Percentiles rank a stretch among this genome's conserved stretches.
These are phyloP conservation scores for Setaria italica DNA, from an alignment of 202 grass and related monocot genomes.

Conservation along the genomic window DNA sequence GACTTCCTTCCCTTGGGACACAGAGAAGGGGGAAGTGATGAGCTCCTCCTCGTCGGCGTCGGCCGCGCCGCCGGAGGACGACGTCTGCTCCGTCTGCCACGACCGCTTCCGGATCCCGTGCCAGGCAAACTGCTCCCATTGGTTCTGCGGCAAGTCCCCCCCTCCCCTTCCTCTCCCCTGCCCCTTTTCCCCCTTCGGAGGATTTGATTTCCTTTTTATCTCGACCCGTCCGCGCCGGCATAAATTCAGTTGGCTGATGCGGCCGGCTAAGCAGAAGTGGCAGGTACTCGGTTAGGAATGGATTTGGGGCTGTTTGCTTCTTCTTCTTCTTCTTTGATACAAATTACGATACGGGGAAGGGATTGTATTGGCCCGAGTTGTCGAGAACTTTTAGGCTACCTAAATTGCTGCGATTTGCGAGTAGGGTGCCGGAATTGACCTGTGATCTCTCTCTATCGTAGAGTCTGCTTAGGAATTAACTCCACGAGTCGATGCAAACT, in stretches of 20 bases:
- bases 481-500: not conserved
- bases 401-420: not conserved
- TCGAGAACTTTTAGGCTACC: not conserved
- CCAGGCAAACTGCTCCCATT: constrained; percentile 99
- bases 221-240: not conserved
- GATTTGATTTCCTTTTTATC: not conserved
- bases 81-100: constrained; percentile 92
- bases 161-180: not conserved
- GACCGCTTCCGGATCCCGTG: constrained; percentile 82
- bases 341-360: not conserved
- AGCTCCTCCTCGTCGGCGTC: constrained; percentile 57
- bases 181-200: not conserved
- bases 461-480: not conserved
- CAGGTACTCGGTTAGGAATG: not conserved
- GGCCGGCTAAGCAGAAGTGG: not conserved
- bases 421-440: not conserved
- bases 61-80: constrained; percentile 80
- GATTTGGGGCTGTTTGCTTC: not conserved
- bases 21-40: constrained; percentile 28
- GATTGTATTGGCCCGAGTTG: not conserved
- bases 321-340: not conserved
- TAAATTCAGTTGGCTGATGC: not conserved
- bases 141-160: constrained; percentile 82
- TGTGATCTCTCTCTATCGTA: not conserved
- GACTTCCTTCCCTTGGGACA: not conserved